phyloP scores from a whole-genome alignment of 2,329 filamentous ascomycete genomes.

The Penicillium sp. region DNA sequence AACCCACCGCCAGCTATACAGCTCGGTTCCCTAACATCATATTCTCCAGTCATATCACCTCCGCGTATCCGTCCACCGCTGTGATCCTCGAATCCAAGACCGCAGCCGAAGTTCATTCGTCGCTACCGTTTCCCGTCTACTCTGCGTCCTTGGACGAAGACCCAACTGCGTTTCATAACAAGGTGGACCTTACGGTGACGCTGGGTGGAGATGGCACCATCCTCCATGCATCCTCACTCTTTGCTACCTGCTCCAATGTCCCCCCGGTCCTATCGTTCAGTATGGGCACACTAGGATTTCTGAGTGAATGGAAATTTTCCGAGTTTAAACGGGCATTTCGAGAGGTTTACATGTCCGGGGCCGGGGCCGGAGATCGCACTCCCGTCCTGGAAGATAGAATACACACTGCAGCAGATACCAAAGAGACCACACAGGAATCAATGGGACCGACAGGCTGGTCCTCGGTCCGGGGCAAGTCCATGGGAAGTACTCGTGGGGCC shows the following conservation, averaged over 20 bases:
- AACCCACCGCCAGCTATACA: slow-evolving; percentile 3
- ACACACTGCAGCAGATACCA: slow-evolving; percentile 23
- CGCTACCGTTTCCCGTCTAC: slow-evolving; percentile 74
- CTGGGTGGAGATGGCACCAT: slow-evolving; percentile 94
- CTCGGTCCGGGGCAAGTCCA: slow-evolving; percentile 73
- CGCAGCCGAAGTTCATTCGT: slow-evolving; percentile 69
- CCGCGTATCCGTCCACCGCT: slow-evolving; percentile 77
- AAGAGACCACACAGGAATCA: slow-evolving; percentile 22
- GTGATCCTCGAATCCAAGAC: slow-evolving; percentile 80
- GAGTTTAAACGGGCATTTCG: slow-evolving; percentile 91
- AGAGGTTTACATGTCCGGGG: slow-evolving; percentile 85
- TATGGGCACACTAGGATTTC: slow-evolving; percentile 92
- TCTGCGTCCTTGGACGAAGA: slow-evolving; percentile 38
- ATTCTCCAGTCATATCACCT: slow-evolving; percentile 66
- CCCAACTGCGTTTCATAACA: slow-evolving; percentile 63
- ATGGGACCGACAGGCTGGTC: slow-evolving; percentile 63
- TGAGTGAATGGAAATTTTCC: slow-evolving; percentile 94
- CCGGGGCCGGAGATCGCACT: slow-evolving; percentile 51
- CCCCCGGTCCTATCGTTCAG: slow-evolving; percentile 93
- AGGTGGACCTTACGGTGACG: slow-evolving; percentile 85
- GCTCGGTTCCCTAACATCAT: slow-evolving; percentile 41
- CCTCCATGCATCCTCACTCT: slow-evolving; percentile 79
- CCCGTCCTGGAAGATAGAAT: slow-evolving; percentile 38
- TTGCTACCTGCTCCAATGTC: slow-evolving; percentile 76
- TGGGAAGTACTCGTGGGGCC: slow-evolving; percentile 72